phyloP scores from a whole-genome alignment of 2,329 filamentous ascomycete species.

The Pseudopithomyces maydicus region DNA sequence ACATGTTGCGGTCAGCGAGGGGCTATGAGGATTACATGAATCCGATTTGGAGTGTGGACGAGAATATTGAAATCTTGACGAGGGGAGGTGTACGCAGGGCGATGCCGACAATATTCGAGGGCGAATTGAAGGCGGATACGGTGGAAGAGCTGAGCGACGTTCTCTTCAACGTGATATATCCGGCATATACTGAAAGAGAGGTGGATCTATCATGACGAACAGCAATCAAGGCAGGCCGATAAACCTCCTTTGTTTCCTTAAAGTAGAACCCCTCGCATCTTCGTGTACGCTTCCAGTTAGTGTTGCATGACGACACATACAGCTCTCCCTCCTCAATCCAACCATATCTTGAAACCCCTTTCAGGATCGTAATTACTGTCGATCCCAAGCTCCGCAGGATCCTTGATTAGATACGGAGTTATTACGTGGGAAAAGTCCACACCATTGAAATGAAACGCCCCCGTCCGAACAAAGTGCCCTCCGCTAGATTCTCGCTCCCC shows the following conservation, averaged over 20 bases:
- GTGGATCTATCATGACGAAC: too few relatives aligned
- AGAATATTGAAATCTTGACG: not conserved
- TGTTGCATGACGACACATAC: too few relatives aligned
- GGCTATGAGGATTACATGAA: not conserved
- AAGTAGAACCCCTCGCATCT: too few relatives aligned
- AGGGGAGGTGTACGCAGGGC: not conserved
- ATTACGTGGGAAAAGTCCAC: too few relatives aligned
- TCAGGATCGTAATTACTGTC: not conserved
- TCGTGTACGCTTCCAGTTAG: too few relatives aligned
- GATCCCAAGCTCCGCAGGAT: not conserved
- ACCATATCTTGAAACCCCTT: conserved; percentile 1
- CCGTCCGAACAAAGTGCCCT: not conserved
- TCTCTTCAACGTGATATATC: not conserved
- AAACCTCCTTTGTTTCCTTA: too few relatives aligned
- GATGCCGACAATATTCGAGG: not conserved
- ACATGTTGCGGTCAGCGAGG: not conserved
- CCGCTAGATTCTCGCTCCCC: not conserved
- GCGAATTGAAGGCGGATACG: not conserved
- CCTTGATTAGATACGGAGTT: too few relatives aligned
- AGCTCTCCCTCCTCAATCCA: not conserved
- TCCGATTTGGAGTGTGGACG: not conserved
- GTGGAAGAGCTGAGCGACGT: not conserved
- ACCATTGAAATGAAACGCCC: not conserved
- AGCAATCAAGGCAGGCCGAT: too few relatives aligned
- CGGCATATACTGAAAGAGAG: not conserved